Evolutionary conservation across 495 filamentous ascomycete genomes (phyloP).

Genomic region (Lasiosphaeria ovina): DNA sequence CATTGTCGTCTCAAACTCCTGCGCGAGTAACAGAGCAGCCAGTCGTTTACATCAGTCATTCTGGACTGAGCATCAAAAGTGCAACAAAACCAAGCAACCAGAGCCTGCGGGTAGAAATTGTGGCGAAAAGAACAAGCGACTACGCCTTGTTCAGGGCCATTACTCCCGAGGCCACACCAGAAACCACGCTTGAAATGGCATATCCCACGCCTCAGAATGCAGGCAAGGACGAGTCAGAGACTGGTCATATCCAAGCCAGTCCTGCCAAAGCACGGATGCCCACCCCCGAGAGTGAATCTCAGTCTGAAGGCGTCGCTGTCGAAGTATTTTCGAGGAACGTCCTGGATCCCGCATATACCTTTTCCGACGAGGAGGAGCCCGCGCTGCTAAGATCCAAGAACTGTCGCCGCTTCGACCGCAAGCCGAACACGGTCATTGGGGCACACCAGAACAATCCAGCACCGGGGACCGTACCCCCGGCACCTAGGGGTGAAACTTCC

Average conservation of each 20-base stretch:
- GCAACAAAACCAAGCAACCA: constrained; percentile 26
- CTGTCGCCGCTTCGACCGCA: background rate
- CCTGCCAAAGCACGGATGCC: background rate
- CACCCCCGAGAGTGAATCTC: background rate
- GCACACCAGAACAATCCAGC: background rate
- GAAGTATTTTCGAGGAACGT: constrained; percentile 32
- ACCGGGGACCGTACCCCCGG: background rate
- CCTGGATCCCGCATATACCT: constrained; percentile 36
- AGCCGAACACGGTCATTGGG: background rate
- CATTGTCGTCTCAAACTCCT: background rate
- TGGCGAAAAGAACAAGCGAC: constrained; percentile 8
- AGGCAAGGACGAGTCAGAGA: background rate
- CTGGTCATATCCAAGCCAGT: background rate
- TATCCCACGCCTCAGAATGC: background rate
- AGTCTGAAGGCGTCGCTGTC: background rate
- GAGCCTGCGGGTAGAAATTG: constrained; percentile 27
- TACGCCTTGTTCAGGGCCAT: constrained; percentile 11
- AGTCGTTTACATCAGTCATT: constrained; percentile 17
- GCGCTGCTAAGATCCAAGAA: constrained; percentile 17
- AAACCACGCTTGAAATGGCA: constrained; percentile 13
- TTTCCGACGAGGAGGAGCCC: constrained; percentile 43
- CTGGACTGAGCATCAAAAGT: constrained; percentile 3
- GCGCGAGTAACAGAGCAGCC: background rate
- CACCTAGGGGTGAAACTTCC: no score
- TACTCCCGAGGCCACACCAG: constrained; percentile 19